Evolutionary conservation across 257 asterid species (phyloP).

Genomic region (Lycium ferocissimum): DNA sequence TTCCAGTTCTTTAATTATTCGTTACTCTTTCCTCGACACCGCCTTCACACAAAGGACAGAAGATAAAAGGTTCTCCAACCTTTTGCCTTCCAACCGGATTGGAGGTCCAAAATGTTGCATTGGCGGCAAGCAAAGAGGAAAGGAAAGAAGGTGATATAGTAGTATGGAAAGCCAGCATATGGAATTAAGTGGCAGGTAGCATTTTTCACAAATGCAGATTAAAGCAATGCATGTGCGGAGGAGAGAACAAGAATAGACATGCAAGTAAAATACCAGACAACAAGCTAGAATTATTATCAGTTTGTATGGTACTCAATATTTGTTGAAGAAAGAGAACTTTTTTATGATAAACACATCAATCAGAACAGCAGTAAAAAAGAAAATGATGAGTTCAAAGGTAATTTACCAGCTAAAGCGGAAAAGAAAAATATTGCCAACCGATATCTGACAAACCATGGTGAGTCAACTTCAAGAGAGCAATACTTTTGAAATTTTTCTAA

Average conservation of each 20-base stretch:
- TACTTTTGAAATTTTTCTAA: constrained; percentile 32
- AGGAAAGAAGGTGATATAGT: background rate
- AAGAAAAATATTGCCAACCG: constrained; percentile 41
- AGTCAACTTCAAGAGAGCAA: constrained; percentile 40
- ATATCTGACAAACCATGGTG: constrained; percentile 43
- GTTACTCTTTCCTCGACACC: background rate
- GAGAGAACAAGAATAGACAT: constrained; percentile 6
- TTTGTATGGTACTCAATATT: background rate
- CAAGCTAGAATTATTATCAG: background rate
- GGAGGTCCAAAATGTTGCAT: background rate
- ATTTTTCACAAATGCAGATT: background rate
- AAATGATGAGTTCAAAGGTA: background rate
- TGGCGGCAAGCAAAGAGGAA: background rate
- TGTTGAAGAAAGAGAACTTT: background rate
- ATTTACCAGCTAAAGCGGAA: constrained; percentile 38
- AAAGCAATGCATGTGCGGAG: background rate
- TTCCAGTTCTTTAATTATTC: background rate
- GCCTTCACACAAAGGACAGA: background rate
- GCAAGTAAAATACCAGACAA: background rate
- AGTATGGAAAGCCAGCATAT: background rate
- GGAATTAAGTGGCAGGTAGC: background rate
- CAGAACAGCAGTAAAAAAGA: background rate
- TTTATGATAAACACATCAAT: background rate
- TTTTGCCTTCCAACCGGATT: background rate
- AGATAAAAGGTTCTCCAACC: background rate